Evolutionary conservation across 495 filamentous ascomycete species (phyloP).

Genomic region (Chlorociboria aeruginascens): DNA sequence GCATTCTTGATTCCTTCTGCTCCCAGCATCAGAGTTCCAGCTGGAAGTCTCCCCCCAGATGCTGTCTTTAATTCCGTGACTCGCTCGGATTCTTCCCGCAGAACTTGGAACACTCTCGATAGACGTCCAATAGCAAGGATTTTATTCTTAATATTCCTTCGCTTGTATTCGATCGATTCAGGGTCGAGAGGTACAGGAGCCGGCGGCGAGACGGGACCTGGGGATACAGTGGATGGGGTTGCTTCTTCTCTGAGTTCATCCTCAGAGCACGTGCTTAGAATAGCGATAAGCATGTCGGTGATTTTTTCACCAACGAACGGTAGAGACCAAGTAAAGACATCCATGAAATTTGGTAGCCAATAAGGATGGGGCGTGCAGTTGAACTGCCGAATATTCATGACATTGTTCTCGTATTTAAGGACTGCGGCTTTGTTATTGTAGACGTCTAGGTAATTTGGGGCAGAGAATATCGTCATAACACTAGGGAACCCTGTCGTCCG

Average conservation of each 20-base stretch:
- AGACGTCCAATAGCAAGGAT: slow-evolving; percentile 94
- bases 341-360: slow-evolving; percentile 99
- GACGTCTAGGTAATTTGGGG: slow-evolving; percentile 97
- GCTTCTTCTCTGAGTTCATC: slow-evolving; percentile 82
- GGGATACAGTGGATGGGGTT: slow-evolving; percentile 34
- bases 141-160: slow-evolving; percentile 97
- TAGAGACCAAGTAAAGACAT: slow-evolving; percentile 98
- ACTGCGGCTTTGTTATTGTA: slow-evolving; percentile 99
- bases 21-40: slow-evolving; percentile 94
- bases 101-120: slow-evolving; percentile 95
- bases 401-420: slow-evolving; percentile 98
- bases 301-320: slow-evolving; percentile 99
- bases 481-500: slow-evolving; percentile 95
- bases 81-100: slow-evolving; percentile 92
- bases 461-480: slow-evolving; percentile 99
- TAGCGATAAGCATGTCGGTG: slow-evolving; percentile 98
- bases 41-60: slow-evolving; percentile 81
- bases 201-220: slow-evolving; percentile 60
- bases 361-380: slow-evolving; percentile 99
- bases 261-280: slow-evolving; percentile 94
- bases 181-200: slow-evolving; percentile 45
- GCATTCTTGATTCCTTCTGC: slow-evolving; percentile 98
- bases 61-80: slow-evolving; percentile 97
- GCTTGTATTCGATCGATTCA: slow-evolving; percentile 82
- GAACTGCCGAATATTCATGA: slow-evolving; percentile 99